phyloP scores from a whole-genome alignment of 768 basidiomycete species.

The Boletus speciosus region DNA sequence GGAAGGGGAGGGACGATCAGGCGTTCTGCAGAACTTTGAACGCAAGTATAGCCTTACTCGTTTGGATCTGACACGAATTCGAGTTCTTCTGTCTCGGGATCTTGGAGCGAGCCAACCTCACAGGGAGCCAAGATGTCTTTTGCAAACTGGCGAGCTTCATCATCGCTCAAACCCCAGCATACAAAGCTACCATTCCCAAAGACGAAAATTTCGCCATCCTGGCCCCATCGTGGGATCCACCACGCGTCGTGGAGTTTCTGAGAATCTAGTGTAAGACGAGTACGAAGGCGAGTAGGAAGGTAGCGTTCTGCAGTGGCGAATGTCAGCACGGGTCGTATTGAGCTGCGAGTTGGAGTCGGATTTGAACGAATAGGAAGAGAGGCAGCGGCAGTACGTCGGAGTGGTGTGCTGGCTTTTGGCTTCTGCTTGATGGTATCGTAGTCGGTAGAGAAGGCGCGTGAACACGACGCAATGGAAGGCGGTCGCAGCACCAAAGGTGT shows the following conservation, averaged over 20 bases:
- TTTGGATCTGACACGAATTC: conserved; percentile 90
- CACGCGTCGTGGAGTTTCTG: conserved; percentile 70
- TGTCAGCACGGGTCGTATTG: conserved; percentile 74
- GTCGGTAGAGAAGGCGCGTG: conserved; percentile 18
- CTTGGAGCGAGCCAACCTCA: conserved; percentile 61
- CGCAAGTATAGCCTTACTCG: conserved; percentile 52
- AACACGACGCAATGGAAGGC: not conserved
- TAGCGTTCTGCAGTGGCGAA: conserved; percentile 84
- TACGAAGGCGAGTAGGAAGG: conserved; percentile 59
- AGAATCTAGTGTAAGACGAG: conserved; percentile 50
- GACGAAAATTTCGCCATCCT: conserved; percentile 81
- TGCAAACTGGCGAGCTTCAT: conserved; percentile 67
- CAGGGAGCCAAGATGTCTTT: conserved; percentile 56
- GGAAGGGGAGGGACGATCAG: conserved; percentile 7
- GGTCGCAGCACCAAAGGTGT: not conserved
- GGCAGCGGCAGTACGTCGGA: conserved; percentile 78
- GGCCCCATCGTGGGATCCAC: conserved; percentile 74
- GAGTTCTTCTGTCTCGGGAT: conserved; percentile 82
- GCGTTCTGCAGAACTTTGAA: not conserved
- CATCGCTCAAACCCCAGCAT: conserved; percentile 83
- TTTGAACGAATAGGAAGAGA: conserved; percentile 85
- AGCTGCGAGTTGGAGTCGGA: conserved; percentile 79
- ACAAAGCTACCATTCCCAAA: conserved; percentile 88
- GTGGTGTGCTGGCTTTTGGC: conserved; percentile 77
- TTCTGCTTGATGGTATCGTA: conserved; percentile 47